Conservation (phyloP, 2,329 filamentous ascomycete species). For the Amphichorda felina region DNA sequence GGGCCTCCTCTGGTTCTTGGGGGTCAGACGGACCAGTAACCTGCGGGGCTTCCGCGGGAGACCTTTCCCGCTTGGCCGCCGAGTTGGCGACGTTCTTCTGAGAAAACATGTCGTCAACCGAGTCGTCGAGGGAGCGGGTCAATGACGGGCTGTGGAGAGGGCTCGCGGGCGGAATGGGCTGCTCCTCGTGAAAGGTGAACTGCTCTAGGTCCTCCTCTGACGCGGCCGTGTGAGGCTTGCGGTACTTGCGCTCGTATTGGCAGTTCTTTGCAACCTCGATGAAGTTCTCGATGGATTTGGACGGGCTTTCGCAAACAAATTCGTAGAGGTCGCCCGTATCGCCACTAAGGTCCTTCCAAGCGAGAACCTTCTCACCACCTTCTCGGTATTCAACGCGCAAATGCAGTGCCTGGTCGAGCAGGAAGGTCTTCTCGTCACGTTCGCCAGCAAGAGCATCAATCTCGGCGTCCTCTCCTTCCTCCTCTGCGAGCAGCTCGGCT, state of each 20-base stretch:
- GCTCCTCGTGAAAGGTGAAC: slow-evolving; percentile 63
- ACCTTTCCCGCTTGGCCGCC: slow-evolving; percentile 28
- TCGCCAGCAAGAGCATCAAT: slow-evolving; percentile 64
- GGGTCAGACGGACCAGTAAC: slow-evolving; percentile 12
- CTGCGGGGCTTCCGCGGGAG: slow-evolving; percentile 17
- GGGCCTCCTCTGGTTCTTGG: slow-evolving; percentile 29
- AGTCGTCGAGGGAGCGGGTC: slow-evolving; percentile 41
- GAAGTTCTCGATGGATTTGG: slow-evolving; percentile 67
- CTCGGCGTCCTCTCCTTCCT: slow-evolving; percentile 72
- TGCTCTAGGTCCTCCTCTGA: slow-evolving; percentile 70
- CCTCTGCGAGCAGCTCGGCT: slow-evolving; percentile 79
- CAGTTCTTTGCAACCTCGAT: slow-evolving; percentile 78
- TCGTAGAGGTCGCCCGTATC: slow-evolving; percentile 95
- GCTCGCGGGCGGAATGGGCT: slow-evolving; percentile 52
- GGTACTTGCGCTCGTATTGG: slow-evolving; percentile 95
- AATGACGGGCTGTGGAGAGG: slow-evolving; percentile 47
- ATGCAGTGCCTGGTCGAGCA: slow-evolving; percentile 85
- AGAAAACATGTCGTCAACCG: slow-evolving; percentile 36
- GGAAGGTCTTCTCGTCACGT: slow-evolving; percentile 93
- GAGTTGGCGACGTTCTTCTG: slow-evolving; percentile 31
- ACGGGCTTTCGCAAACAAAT: slow-evolving; percentile 76
- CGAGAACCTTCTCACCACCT: slow-evolving; percentile 73
- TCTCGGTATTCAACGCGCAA: slow-evolving; percentile 77
- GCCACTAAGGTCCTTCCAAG: slow-evolving; percentile 90
- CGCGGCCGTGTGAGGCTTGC: slow-evolving; percentile 66